Evolutionary conservation across 768 basidiomycete genomes (phyloP), one percentile per base, ranked within the genome.

Genomic region (Lentinus tigrinus): DNA sequence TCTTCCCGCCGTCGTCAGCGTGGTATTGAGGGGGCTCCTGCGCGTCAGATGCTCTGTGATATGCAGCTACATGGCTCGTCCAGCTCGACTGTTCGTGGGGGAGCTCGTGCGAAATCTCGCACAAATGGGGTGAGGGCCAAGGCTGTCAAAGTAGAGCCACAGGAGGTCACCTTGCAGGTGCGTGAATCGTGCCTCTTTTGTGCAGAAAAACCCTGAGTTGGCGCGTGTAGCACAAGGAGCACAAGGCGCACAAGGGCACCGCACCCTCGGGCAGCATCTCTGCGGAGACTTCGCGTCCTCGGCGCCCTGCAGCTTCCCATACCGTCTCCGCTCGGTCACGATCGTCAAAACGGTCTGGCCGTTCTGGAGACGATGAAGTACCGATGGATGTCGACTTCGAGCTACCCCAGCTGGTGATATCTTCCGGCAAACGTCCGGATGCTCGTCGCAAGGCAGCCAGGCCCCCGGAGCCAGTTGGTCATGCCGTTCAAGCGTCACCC

Each of bases 11-110:
- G 39, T 61, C 14, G 56, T 31, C 2, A 19, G 19, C 14, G n/a
- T 8, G 27, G 13, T 34, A 3, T 38, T 36, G 17, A 49, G 14
- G 26, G 47, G 34, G 7, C 31, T 31, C 11, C 11, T 31, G 31
- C 31, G 11, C 31, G 31, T 10, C 28, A 62, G 60, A 39, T 42
- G 59, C 61, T 81, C 17, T 80, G 75, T 60, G 73, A 53, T 34
- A 44, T 58, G 19, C 60, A 57, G 23, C 49, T 56, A 11, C 49
- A 56, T 21, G 36, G 40, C 26, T 19, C 51, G 8, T 56, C 54
- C 11, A 21, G 46, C 26, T 44, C 52, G 4, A 19, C 40, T 28
- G 37, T 26, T 39, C 36, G 27, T 16, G n/a, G 36, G 3, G 21
- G 9, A 40, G 40, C 10, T 21, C 51, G 51, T 6, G 21, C 43